Base-by-base conservation (phyloP, 257 asterid genomes). In the Nyctanthes arbortristis region DNA sequence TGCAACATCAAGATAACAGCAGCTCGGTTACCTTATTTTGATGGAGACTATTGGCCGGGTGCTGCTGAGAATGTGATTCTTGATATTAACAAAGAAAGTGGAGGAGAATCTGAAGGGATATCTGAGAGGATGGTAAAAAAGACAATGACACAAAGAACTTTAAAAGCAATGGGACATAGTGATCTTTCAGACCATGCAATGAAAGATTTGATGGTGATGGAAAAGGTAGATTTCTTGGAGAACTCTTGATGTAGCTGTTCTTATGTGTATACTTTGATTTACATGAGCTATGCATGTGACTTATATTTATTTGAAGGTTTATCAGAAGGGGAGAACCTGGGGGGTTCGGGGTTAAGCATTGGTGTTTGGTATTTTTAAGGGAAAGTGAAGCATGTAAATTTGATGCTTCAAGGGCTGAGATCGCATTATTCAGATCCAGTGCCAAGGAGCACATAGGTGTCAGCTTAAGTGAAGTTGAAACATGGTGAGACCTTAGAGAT, bases 11-110 rank as follows among this genome's bases (percentile, higher is more conserved):
- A 84, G 81, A 72, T 86, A 72, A 84, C 90, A 63, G 89, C 87
- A 30, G 87, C 94, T 60, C 87, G 84, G 20, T 80, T 91, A 65
- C 97, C 97, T 66, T 85, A 87, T 68, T 86, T 91, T 61, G 92
- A 85, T 47, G 96, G 94, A 70, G 89, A 66, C 66, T 91, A 70
- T 73, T 91, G 96, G 94, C 80, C 90, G 25, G 71, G 79, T 67
- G 86, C 85, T 40, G 84, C 89, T 67, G 92, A 80, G 65, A 83
- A 80, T 36, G 73, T 73, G 61, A 49, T 76, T 61, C 74, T 62
- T 69, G 66, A 63, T 60, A 73, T 84, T 25, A n/a, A n/a, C n/a
- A n/a, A n/a, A 33, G 82, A 79, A 61, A 68, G 37, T 56, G 80
- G 67, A 72, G 76, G 75, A 39, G 16, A 8, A 73, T 39, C 79